These are phyloP conservation scores for Tolypocladium cylindrosporum DNA, from an alignment of 2,329 filamentous ascomycete genomes.

Conservation along the genomic window DNA sequence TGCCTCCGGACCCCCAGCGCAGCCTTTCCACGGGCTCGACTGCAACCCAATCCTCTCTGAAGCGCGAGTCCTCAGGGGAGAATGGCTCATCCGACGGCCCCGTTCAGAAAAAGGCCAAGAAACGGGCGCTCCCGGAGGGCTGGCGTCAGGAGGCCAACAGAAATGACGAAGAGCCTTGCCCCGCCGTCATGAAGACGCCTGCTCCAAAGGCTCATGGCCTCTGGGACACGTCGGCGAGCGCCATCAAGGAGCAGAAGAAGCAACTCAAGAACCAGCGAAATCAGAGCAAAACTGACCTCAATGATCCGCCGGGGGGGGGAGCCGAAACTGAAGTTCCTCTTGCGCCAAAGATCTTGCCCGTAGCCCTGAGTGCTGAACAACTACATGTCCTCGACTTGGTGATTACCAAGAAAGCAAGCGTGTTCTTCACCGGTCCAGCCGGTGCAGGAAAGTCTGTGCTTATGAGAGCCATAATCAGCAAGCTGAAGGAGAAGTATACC, in stretches of 20 bases:
- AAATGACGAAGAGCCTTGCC: conserved; percentile 19
- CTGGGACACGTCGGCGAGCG: conserved; percentile 68
- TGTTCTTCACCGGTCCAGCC: conserved; percentile 96
- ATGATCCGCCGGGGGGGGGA: conserved; percentile 25
- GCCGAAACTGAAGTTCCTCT: conserved; percentile 27
- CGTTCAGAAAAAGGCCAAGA: conserved; percentile 38
- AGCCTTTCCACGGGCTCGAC: conserved; percentile 8
- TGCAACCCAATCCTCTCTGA: conserved; percentile 19
- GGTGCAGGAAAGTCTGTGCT: conserved; percentile 96
- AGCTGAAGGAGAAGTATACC: conserved; percentile 65
- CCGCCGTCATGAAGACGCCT: conserved; percentile 16
- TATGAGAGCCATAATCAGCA: conserved; percentile 80
- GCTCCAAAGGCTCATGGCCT: conserved; percentile 26
- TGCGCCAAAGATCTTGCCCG: conserved; percentile 34
- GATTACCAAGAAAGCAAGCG: conserved; percentile 68
- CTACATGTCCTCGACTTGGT: conserved; percentile 75
- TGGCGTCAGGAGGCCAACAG: conserved; percentile 25
- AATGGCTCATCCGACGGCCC: conserved; percentile 14
- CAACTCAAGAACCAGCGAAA: conserved; percentile 51
- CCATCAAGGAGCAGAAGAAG: conserved; percentile 69
- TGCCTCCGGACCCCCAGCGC: conserved; percentile 21
- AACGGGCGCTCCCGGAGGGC: conserved; percentile 48
- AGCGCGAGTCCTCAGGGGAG: conserved; percentile 31
- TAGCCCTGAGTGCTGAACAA: conserved; percentile 81
- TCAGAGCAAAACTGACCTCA: conserved; percentile 29